These are phyloP conservation scores for Posidonia oceanica DNA, from an alignment of 116 monocot species.

Conservation along the genomic window DNA sequence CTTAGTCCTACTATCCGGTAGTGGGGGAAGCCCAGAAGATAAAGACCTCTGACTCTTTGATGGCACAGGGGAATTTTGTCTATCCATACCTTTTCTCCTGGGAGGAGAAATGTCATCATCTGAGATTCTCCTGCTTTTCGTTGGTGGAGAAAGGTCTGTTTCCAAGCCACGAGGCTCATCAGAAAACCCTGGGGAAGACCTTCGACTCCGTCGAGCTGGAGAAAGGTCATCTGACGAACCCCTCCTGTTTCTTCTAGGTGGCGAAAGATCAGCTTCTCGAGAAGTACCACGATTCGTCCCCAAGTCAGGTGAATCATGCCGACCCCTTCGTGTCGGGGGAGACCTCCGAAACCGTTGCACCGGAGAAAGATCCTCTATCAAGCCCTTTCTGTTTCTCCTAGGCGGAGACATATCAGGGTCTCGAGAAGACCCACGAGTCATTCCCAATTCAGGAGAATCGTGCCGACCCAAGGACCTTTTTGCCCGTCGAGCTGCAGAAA, in stretches of 20 bases:
- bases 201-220: not conserved
- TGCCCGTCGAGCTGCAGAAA: slow-evolving; percentile 12
- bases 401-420: too few species aligned
- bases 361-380: too few species aligned
- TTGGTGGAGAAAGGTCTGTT: slow-evolving; percentile 8
- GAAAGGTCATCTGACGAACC: slow-evolving; percentile 7
- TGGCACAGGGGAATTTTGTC: not conserved
- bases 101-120: slow-evolving; percentile 25
- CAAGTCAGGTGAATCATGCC: not conserved
- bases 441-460: too few species aligned
- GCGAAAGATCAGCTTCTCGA: slow-evolving; percentile 10
- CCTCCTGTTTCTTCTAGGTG: slow-evolving; percentile 8
- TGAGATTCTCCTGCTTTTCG: slow-evolving; percentile 2
- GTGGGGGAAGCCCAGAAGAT: slow-evolving; percentile 20
- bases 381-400: too few species aligned
- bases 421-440: too few species aligned
- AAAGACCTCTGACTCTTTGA: not conserved
- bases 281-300: not conserved
- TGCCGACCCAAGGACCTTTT: too few species aligned
- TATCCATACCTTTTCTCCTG: slow-evolving; percentile 6
- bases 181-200: not conserved
- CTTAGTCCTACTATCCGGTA: slow-evolving; percentile 21
- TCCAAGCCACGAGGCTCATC: not conserved
- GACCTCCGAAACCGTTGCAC: not conserved
- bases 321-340: not conserved